Conservation (phyloP, 1,139 yeast genomes). For the Debaryomyces fabryi region DNA sequence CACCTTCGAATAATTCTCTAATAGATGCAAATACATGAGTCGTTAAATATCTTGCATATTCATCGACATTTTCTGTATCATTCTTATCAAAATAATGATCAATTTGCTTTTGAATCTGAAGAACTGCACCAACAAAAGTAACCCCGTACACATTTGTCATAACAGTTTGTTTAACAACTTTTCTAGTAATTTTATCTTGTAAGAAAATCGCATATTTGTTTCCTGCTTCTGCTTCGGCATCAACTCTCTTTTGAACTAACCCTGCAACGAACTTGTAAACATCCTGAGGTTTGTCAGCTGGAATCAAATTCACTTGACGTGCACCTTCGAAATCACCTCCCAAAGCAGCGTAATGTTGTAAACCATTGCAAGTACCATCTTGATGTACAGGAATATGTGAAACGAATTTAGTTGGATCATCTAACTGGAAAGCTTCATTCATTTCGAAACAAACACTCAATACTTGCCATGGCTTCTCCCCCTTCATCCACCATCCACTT, state of each 20-base stretch:
- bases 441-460: conserved; percentile 85
- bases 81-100: conserved; percentile 46
- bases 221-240: conserved; percentile 60
- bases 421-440: conserved; percentile 65
- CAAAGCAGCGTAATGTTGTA: conserved; percentile 96
- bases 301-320: conserved; percentile 81
- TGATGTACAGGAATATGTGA: conserved; percentile 93
- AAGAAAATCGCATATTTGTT: conserved; percentile 55
- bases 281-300: conserved; percentile 86
- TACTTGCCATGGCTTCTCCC: conserved; percentile 96
- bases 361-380: conserved; percentile 97
- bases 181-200: conserved; percentile 71
- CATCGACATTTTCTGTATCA: conserved; percentile 42
- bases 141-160: conserved; percentile 99
- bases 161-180: conserved; percentile 93
- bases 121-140: conserved; percentile 89
- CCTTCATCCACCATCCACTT: conserved; percentile 78
- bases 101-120: conserved; percentile 76
- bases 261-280: conserved; percentile 84
- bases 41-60: conserved; percentile 71
- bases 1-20: conserved; percentile 85
- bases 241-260: conserved; percentile 64
- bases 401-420: conserved; percentile 72
- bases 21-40: conserved; percentile 80
- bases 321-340: conserved; percentile 98